A percentile compares a stretch with the other conserved stretches of the same genome.
Evolutionary conservation across 106 monocot species (phyloP).

Genomic region (Amphibolis antarctica): DNA sequence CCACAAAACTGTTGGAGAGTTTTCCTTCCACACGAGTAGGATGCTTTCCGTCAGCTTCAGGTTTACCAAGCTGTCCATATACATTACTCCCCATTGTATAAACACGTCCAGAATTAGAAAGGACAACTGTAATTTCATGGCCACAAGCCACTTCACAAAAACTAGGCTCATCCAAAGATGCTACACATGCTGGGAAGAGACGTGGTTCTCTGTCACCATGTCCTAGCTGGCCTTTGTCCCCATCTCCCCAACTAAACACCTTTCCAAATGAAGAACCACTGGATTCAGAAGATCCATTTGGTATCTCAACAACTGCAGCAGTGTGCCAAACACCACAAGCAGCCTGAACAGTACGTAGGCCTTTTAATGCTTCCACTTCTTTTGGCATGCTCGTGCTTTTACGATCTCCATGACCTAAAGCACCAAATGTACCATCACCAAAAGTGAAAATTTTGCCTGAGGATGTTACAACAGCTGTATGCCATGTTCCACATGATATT

Average conservation of each 20-base stretch:
- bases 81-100: slow-evolving; percentile 56
- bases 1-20: slow-evolving; percentile 41
- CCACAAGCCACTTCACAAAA: slow-evolving; percentile 72
- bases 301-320: slow-evolving; percentile 47
- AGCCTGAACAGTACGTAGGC: slow-evolving; percentile 35
- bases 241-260: slow-evolving; percentile 72
- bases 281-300: slow-evolving; percentile 16
- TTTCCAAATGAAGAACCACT: slow-evolving; percentile 33
- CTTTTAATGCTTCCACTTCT: slow-evolving; percentile 55
- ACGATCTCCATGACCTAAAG: slow-evolving; percentile 59
- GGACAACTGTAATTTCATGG: slow-evolving; percentile 44
- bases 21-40: slow-evolving; percentile 49
- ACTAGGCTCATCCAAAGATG: slow-evolving; percentile 34
- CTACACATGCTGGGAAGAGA: slow-evolving; percentile 43
- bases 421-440: slow-evolving; percentile 74
- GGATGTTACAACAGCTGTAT: slow-evolving; percentile 62
- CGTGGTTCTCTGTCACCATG: slow-evolving; percentile 46
- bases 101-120: slow-evolving; percentile 43
- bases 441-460: slow-evolving; percentile 64
- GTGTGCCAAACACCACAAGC: slow-evolving; percentile 77
- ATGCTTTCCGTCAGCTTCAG: slow-evolving; percentile 37
- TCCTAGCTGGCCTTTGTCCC: slow-evolving; percentile 57
- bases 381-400: slow-evolving; percentile 30
- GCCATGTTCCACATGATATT: slow-evolving; percentile 71
- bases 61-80: slow-evolving; percentile 57